Base-by-base conservation (phyloP, 2,329 filamentous ascomycete genomes). In the Dothideomycetes sp. region DNA sequence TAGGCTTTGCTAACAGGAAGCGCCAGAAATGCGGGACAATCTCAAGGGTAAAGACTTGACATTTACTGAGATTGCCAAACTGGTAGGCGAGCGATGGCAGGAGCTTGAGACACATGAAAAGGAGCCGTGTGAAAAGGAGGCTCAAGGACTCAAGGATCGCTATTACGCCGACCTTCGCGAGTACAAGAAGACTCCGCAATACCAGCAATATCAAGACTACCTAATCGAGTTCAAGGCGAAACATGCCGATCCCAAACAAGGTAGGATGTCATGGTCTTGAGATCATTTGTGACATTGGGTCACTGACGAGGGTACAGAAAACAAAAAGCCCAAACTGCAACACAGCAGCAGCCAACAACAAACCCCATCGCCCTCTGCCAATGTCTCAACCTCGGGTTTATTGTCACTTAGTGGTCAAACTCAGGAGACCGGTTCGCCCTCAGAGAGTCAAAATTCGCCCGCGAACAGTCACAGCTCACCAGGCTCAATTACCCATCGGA, bases 81-180 rank as follows among this genome's bases (percentile, higher is more conserved):
- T 86, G 1, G 84, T 88, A 1, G 84, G 84, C 5, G 83, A 89
- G 54, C 76, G 82, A 53, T 89, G 84, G 84, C 84, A 89, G 55
- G 79, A 76, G 38, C 62, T 89, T 7, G 68, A 74, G 2, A 68
- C 76, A 1, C 61, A 67, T 1, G 78, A 84, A 49, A 83, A 84
- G 53, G 83, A 86, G 53, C 69, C 72, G 0, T 89, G 74, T 50
- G 84, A 89, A 57, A 73, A 71, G 27, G 77, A 83, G 53, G 83
- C 84, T 17, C 78, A 80, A 45, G 62, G 71, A 12, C 80, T 80
- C 18, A 89, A 89, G 60, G 82, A 88, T 49, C 81, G 72, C 49
- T 89, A 86, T 55, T 82, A 82, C 49, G 68, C 72, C n/a, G 76
- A 84, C 47, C 65, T 88, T 46, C 67, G 71, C 33, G 74, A 82